These are phyloP conservation scores for Cymbidium sinense DNA, from an alignment of 106 monocot genomes.

Conservation along the genomic window DNA sequence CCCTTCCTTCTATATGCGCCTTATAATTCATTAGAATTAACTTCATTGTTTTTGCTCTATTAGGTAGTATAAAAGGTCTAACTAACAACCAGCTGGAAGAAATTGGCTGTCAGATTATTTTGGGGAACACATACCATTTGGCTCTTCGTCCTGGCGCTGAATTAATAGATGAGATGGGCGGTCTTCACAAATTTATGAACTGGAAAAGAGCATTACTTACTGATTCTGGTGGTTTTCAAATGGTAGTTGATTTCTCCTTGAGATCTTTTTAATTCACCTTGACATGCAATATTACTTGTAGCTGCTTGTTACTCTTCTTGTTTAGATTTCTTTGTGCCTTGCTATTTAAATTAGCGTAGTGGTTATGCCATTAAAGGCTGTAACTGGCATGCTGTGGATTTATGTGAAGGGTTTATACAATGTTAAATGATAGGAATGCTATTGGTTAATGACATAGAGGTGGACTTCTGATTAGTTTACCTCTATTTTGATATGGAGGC, in stretches of 20 bases:
- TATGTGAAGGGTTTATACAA: neutral
- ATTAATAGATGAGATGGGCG: constrained; percentile 89
- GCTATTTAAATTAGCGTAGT: neutral
- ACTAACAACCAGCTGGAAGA: constrained; percentile 95
- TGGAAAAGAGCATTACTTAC: constrained; percentile 96
- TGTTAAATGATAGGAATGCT: neutral
- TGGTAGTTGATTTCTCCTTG: constrained; percentile 41
- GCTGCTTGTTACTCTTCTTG: neutral
- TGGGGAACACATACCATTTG: constrained; percentile 96
- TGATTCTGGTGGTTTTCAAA: constrained; percentile 99
- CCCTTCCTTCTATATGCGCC: neutral
- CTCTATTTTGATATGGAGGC: neutral
- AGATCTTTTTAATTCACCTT: neutral
- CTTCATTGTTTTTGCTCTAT: constrained; percentile 1
- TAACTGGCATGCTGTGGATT: neutral
- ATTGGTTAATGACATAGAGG: neutral
- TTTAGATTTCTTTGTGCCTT: neutral
- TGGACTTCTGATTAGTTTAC: neutral
- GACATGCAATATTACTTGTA: neutral
- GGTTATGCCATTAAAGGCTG: neutral
- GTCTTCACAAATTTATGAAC: constrained; percentile 99
- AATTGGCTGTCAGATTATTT: constrained; percentile 96
- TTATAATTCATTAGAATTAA: neutral
- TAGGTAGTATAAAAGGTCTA: constrained; percentile 93
- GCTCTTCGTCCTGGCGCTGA: constrained; percentile 90